Percentiles rank a stretch among this genome's conserved stretches.
These are phyloP conservation scores for Escovopsis weberi DNA, from an alignment of 2,329 filamentous ascomycete genomes.

Conservation along the genomic window DNA sequence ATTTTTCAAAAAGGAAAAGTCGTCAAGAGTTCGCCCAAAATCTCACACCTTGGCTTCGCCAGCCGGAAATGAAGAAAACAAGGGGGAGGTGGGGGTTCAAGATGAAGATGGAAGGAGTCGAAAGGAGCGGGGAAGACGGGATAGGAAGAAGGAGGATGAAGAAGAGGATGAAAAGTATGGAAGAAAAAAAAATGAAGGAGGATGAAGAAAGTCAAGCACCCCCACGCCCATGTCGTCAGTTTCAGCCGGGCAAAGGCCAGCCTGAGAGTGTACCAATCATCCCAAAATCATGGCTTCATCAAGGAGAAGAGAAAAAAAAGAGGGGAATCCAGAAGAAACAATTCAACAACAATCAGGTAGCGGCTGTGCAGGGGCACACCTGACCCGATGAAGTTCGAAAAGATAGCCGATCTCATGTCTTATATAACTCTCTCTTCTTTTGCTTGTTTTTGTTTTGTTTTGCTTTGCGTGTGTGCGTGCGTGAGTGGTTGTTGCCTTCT, in stretches of 20 bases:
- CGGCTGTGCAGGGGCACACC: too few relatives aligned
- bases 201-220: constrained; percentile 4
- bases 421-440: too few relatives aligned
- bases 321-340: constrained; percentile 10
- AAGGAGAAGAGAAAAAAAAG: constrained; percentile 12
- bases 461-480: not conserved
- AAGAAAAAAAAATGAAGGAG: not conserved
- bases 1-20: not conserved
- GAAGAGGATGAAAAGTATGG: not conserved
- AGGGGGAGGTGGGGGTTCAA: too few relatives aligned
- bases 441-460: not conserved
- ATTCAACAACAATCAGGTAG: too few relatives aligned
- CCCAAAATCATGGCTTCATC: constrained; percentile 21
- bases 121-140: too few relatives aligned
- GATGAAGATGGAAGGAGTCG: too few relatives aligned
- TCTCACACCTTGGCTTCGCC: constrained; percentile 5
- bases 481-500: not conserved
- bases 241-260: constrained; percentile 2
- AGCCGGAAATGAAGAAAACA: constrained; percentile 2
- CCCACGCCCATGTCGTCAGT: constrained; percentile 3
- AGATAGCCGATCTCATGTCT: too few relatives aligned
- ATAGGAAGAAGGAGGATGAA: too few relatives aligned
- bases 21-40: not conserved
- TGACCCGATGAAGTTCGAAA: too few relatives aligned
- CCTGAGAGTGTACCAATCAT: constrained; percentile 3